These are phyloP conservation scores for Ceratocystis cubensis DNA, from an alignment of 2,329 filamentous ascomycete genomes.

Conservation along the genomic window DNA sequence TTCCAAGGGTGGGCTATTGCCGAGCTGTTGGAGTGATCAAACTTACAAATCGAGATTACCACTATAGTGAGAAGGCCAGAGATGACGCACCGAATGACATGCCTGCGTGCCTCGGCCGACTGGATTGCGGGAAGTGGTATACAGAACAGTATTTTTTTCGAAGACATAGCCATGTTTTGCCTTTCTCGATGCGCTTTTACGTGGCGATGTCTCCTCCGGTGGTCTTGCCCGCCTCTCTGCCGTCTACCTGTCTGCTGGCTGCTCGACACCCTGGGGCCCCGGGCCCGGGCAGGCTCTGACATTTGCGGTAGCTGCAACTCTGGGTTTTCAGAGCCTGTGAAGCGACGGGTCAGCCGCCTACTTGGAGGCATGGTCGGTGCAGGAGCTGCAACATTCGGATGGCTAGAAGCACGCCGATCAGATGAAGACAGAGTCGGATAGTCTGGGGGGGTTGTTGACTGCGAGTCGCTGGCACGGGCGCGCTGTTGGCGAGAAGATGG, in stretches of 20 bases:
- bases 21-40: neutral
- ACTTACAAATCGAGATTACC: slow-evolving; percentile 55
- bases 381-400: neutral
- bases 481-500: slow-evolving; percentile 3
- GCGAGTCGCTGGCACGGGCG: neutral
- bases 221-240: neutral
- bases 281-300: neutral
- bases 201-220: neutral
- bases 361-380: slow-evolving; percentile 9
- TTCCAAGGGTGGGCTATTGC: neutral
- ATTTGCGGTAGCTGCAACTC: slow-evolving; percentile 35
- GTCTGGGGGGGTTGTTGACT: slow-evolving; percentile 9
- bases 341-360: slow-evolving; percentile 22
- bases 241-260: neutral
- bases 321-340: slow-evolving; percentile 36
- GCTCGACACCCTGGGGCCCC: neutral
- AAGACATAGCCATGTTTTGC: neutral
- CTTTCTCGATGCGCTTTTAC: neutral
- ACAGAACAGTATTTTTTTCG: slow-evolving; percentile 36
- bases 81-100: slow-evolving; percentile 49
- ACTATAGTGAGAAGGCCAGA: slow-evolving; percentile 50
- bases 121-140: slow-evolving; percentile 37
- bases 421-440: neutral
- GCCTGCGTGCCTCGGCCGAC: slow-evolving; percentile 40
- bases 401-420: neutral